phyloP scores from a whole-genome alignment of 495 filamentous ascomycete genomes.

The Elasticomyces elasticus region DNA sequence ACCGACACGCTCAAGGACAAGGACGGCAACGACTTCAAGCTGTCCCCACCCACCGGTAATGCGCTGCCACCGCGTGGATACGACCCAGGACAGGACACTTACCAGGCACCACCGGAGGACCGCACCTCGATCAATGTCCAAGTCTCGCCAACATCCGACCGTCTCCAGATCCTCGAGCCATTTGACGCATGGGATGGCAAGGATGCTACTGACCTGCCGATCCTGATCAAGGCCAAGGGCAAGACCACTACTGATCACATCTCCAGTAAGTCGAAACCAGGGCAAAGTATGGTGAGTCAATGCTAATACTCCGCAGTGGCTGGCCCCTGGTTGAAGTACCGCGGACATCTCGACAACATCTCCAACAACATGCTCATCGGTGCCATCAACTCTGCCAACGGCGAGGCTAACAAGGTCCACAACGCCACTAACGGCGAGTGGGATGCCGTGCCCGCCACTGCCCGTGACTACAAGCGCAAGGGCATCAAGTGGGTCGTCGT shows the following conservation, averaged over 20 bases:
- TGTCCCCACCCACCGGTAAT: conserved; percentile 67
- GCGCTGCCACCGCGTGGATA: conserved; percentile 75
- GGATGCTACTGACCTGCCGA: conserved; percentile 63
- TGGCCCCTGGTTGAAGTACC: conserved; percentile 99
- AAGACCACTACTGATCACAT: conserved; percentile 99
- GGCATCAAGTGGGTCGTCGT: conserved; percentile 94
- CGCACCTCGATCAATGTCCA: conserved; percentile 61
- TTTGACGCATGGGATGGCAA: conserved; percentile 92
- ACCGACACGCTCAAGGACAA: conserved; percentile 90
- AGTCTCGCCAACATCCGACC: conserved; percentile 83
- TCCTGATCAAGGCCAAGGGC: conserved; percentile 94
- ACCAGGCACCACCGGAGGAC: conserved; percentile 87
- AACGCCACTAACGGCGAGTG: conserved; percentile 76
- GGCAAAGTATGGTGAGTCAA: background rate
- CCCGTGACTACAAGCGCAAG: conserved; percentile 97
- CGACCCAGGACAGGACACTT: conserved; percentile 89
- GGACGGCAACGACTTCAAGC: conserved; percentile 92
- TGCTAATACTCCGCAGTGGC: conserved; percentile 46
- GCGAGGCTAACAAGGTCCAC: conserved; percentile 96
- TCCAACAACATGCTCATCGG: conserved; percentile 99
- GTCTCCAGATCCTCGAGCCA: conserved; percentile 81
- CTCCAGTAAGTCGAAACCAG: conserved; percentile 47
- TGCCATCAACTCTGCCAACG: conserved; percentile 90
- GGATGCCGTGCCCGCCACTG: conserved; percentile 83
- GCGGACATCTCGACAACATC: conserved; percentile 99